A percentile compares a stretch with the other conserved stretches of the same genome.
Conservation (phyloP, 441 rosid genomes). For the Geranium incanum region DNA sequence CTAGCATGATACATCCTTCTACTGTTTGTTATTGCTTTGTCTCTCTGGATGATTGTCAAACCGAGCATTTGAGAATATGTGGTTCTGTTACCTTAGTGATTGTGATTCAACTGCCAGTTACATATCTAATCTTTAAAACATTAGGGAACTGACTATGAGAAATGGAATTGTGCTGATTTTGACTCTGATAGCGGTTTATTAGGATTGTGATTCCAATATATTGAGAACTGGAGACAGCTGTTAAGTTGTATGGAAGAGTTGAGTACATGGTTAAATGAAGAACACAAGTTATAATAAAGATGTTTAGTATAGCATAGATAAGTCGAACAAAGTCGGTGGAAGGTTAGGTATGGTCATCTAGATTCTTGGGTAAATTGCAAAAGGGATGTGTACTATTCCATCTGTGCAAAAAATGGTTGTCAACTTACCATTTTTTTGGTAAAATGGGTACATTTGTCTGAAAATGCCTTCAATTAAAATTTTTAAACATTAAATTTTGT, state of each 20-base stretch:
- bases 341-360: not conserved
- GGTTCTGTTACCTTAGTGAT: not conserved
- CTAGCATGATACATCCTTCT: not conserved
- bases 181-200: not conserved
- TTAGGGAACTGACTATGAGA: not conserved
- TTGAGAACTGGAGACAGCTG: not conserved
- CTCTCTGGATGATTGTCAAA: not conserved
- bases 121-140: not conserved
- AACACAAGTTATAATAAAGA: too few relatives aligned
- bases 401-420: too few relatives aligned
- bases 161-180: too few relatives aligned
- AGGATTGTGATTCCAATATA: not conserved
- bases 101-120: not conserved
- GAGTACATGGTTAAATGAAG: not conserved
- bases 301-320: not conserved
- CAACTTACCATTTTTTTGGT: too few relatives aligned
- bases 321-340: not conserved
- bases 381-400: too few relatives aligned
- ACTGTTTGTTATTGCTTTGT: not conserved
- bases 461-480: too few relatives aligned
- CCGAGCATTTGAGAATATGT: not conserved
- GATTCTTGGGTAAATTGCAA: too few relatives aligned
- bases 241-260: not conserved
- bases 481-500: too few relatives aligned
- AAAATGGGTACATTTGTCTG: too few relatives aligned